phyloP scores from a whole-genome alignment of 2,329 filamentous ascomycete species.

The Curvularia lunata region DNA sequence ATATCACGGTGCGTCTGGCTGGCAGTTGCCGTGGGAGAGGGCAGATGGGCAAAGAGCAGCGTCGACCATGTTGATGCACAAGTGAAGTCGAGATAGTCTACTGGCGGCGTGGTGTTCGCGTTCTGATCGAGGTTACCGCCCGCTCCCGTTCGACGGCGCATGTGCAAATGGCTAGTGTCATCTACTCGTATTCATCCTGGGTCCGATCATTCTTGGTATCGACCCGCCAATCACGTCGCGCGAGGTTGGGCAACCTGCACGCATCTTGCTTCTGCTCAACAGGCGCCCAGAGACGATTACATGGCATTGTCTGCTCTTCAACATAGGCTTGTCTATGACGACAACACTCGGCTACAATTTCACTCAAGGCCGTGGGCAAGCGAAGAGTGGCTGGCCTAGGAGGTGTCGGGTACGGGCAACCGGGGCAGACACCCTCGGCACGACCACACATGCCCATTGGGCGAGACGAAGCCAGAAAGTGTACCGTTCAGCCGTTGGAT shows the following conservation, averaged over 20 bases:
- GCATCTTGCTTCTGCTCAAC: slow-evolving; percentile 8
- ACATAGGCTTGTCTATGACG: slow-evolving; percentile 15
- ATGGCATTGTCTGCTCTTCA: background rate
- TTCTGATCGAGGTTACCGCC: slow-evolving; percentile 36
- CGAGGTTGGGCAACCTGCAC: background rate
- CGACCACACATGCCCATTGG: slow-evolving; percentile 3
- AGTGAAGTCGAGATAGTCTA: slow-evolving; percentile 13
- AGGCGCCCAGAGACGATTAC: background rate
- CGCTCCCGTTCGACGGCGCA: slow-evolving; percentile 42
- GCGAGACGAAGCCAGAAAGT: background rate
- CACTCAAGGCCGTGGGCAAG: slow-evolving; percentile 8
- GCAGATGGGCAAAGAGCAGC: background rate
- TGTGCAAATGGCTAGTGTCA: slow-evolving; percentile 35
- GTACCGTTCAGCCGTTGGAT: slow-evolving; percentile 6
- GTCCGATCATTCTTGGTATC: slow-evolving; percentile 35
- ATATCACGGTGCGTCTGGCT: background rate
- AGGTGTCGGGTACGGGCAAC: slow-evolving; percentile 20
- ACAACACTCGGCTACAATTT: slow-evolving; percentile 9
- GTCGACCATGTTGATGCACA: background rate
- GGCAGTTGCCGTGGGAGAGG: background rate
- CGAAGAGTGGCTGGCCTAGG: slow-evolving; percentile 17
- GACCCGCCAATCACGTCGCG: slow-evolving; percentile 8
- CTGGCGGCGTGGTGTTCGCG: slow-evolving; percentile 22
- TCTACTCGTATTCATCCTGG: slow-evolving; percentile 34
- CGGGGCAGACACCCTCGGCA: slow-evolving; percentile 6